These are phyloP conservation scores for Termitomyces sp. DNA, from an alignment of 768 basidiomycete species.

Conservation along the genomic window DNA sequence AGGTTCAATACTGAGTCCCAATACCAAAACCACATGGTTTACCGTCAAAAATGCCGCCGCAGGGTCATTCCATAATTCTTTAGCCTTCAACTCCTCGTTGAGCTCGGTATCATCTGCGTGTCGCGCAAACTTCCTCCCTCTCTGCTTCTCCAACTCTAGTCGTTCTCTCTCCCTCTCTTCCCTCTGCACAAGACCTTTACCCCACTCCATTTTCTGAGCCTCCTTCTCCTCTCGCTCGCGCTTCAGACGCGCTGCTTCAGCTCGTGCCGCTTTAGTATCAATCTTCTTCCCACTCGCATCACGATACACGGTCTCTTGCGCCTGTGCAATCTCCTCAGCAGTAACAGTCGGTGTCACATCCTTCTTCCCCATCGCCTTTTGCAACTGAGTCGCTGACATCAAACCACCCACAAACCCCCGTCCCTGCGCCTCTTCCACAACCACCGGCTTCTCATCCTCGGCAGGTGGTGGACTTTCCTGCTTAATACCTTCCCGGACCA, in stretches of 20 bases:
- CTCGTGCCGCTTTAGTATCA: constrained; percentile 80
- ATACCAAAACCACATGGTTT: constrained; percentile 20
- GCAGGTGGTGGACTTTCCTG: constrained; percentile 51
- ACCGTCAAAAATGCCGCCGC: constrained; percentile 93
- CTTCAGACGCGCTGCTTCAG: constrained; percentile 80
- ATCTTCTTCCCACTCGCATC: constrained; percentile 86
- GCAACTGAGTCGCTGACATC: constrained; percentile 72
- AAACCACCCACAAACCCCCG: constrained; percentile 69
- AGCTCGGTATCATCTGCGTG: constrained; percentile 80
- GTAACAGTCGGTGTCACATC: constrained; percentile 34
- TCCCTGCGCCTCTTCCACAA: constrained; percentile 44
- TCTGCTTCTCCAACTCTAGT: constrained; percentile 66
- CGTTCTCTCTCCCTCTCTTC: constrained; percentile 71
- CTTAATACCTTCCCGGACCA: constrained; percentile 53
- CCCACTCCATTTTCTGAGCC: constrained; percentile 95
- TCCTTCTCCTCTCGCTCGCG: constrained; percentile 84
- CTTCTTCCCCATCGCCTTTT: constrained; percentile 51
- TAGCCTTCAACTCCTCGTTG: constrained; percentile 80
- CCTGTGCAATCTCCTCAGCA: constrained; percentile 55
- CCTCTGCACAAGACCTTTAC: constrained; percentile 89
- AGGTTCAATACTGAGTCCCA: not conserved
- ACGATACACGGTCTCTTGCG: constrained; percentile 92
- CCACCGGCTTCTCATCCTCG: constrained; percentile 67
- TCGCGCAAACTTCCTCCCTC: constrained; percentile 65
- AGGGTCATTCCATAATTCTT: constrained; percentile 96